Conservation (phyloP, 2,329 filamentous ascomycete genomes). For the Chaetomiaceae sp. region DNA sequence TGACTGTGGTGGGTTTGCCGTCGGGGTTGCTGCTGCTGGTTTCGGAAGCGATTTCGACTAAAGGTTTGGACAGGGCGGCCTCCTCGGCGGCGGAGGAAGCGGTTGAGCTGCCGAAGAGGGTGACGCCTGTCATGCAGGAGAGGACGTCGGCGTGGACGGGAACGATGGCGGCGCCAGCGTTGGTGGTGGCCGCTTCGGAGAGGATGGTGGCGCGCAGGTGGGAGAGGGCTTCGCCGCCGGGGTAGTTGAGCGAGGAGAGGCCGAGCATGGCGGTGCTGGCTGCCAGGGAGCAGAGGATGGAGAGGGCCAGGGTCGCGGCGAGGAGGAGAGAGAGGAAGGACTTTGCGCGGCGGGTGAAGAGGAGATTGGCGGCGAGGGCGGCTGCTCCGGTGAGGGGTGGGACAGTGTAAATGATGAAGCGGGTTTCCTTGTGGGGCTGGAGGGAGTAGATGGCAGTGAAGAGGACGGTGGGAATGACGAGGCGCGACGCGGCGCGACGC, state of each 20-base stretch:
- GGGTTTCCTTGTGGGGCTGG: slow-evolving; percentile 92
- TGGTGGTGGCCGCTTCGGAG: not conserved
- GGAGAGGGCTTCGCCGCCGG: slow-evolving; percentile 73
- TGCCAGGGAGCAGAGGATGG: slow-evolving; percentile 55
- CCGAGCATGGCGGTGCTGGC: slow-evolving; percentile 64
- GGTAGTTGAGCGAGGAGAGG: slow-evolving; percentile 86
- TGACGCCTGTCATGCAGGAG: slow-evolving; percentile 67
- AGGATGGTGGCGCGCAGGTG: slow-evolving; percentile 42
- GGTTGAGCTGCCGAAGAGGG: slow-evolving; percentile 51
- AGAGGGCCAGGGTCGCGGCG: slow-evolving; percentile 52
- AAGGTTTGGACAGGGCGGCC: not conserved
- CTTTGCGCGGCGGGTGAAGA: slow-evolving; percentile 64
- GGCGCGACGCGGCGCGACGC: slow-evolving; percentile 37
- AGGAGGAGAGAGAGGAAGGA: slow-evolving; percentile 50
- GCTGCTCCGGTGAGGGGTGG: slow-evolving; percentile 76
- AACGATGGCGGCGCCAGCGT: slow-evolving; percentile 30
- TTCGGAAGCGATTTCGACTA: not conserved
- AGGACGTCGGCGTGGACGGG: slow-evolving; percentile 60
- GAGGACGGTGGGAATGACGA: slow-evolving; percentile 61
- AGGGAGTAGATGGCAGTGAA: slow-evolving; percentile 80
- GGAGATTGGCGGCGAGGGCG: slow-evolving; percentile 65
- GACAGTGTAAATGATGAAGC: slow-evolving; percentile 86
- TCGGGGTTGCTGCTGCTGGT: not conserved
- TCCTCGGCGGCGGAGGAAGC: slow-evolving; percentile 20
- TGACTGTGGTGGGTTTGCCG: not conserved